Evolutionary conservation across 495 filamentous ascomycete species (phyloP), one percentile per base, ranked within the genome.

Genomic region (Lasiosphaeris hirsuta): DNA sequence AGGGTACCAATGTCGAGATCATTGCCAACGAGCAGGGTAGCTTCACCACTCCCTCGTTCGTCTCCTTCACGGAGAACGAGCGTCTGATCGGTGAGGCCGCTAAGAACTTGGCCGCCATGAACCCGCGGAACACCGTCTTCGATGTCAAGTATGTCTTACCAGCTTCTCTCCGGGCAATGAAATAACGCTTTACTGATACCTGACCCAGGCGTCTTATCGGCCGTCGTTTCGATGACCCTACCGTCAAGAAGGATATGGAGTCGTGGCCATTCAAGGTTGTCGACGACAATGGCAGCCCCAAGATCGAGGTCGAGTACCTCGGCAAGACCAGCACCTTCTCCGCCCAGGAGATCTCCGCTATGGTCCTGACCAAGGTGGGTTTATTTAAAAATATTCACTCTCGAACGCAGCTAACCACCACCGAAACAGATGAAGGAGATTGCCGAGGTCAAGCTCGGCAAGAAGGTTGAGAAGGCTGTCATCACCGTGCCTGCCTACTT

Each of bases 31-130:
- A 97, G 84, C 94, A 98, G 84, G 94, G 94, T 82, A 95, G 90
- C 83, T 92, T 96, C 67, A 97, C 94, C 58, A 97, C 94, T 37
- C 94, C 94, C 44, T 97, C 94, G 14, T 98, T 96, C 79, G 94
- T 98, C 72, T 91, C 89, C 63, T 97, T 98, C 88, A 97, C 93
- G 73, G 91, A 96, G 74, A 90, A 89, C 72, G 94, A 97, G 84
- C 90, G 95, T 75, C 82, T 98, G 71, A 96, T 98, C 76, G 94
- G 94, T 79, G 94, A 98, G 84, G 88, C 93, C 38, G 94, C 94
- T 73, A 97, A 97, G 88, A 98, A 97, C 84, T 94, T 97, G 81
- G 92, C 95, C 71, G 94, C 94, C 74, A 96, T 97, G 87, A 98
- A 97, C 86, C 94, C 94, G 49, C 76, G 78, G 69, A 95, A 97